These are phyloP conservation scores for Zarea fungicola DNA, from an alignment of 2,329 filamentous ascomycete species.

Conservation along the genomic window DNA sequence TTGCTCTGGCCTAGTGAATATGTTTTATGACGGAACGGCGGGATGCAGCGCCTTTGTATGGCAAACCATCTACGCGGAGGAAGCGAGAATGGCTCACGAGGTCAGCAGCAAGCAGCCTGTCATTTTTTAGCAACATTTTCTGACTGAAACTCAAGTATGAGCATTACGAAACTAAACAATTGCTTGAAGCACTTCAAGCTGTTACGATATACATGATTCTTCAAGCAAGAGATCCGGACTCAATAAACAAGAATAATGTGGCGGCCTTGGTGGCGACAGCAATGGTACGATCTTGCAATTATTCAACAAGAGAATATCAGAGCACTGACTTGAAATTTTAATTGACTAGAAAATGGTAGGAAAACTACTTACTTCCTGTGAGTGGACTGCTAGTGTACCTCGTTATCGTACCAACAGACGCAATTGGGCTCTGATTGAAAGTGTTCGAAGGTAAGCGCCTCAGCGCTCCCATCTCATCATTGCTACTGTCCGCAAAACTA, in stretches of 20 bases:
- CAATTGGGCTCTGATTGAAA: too few relatives aligned
- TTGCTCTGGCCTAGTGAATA: constrained; percentile 5
- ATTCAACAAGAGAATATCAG: not conserved
- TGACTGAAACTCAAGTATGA: not conserved
- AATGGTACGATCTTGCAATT: not conserved
- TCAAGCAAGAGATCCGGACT: not conserved
- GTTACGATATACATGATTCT: constrained; percentile 4
- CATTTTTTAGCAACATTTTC: not conserved
- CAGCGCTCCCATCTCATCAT: too few relatives aligned
- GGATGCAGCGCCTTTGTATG: constrained; percentile 4
- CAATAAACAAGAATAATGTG: not conserved
- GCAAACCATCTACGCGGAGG: constrained; percentile 1
- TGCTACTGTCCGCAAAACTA: too few relatives aligned
- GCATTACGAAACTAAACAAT: not conserved
- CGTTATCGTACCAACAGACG: too few relatives aligned
- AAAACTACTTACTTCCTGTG: too few relatives aligned
- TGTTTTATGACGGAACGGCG: constrained; percentile 3
- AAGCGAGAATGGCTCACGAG: not conserved
- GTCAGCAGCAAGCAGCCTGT: not conserved
- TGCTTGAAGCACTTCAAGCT: not conserved
- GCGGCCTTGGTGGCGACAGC: not conserved
- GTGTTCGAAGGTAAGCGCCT: too few relatives aligned
- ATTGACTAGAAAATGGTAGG: too few relatives aligned
- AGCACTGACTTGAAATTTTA: not conserved
- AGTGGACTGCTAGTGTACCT: too few relatives aligned